Conservation (phyloP, 2,329 filamentous ascomycete genomes). For the Shiraia bambusicola region DNA sequence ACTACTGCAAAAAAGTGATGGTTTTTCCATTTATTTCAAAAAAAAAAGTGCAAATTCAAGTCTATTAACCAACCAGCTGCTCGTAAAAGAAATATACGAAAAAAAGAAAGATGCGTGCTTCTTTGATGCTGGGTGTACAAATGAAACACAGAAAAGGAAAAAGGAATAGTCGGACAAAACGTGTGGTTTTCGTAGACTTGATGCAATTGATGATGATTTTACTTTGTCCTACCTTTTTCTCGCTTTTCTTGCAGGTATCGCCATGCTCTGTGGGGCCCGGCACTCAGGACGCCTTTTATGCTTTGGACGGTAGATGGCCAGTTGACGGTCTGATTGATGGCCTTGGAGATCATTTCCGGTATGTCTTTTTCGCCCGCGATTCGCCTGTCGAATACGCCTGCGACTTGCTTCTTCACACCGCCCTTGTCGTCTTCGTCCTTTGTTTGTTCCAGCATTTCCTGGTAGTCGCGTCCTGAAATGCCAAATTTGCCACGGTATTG, state of each 20-base stretch:
- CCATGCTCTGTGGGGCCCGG: slow-evolving; percentile 68
- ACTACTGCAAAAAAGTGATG: no score
- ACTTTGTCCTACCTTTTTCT: slow-evolving; percentile 44
- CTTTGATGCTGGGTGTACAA: slow-evolving; percentile 15
- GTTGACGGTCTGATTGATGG: slow-evolving; percentile 83
- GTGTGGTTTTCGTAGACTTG: no score
- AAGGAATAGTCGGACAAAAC: no score
- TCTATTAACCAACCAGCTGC: no score
- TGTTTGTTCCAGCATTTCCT: slow-evolving; percentile 77
- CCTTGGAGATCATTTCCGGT: slow-evolving; percentile 67
- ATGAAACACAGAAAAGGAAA: no score
- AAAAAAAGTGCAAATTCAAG: no score
- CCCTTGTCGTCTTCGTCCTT: slow-evolving; percentile 65
- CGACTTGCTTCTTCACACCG: slow-evolving; percentile 70
- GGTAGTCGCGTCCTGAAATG: slow-evolving; percentile 81
- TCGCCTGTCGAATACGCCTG: slow-evolving; percentile 80
- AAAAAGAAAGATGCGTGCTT: no score
- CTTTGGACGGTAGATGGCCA: slow-evolving; percentile 92
- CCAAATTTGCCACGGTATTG: slow-evolving; percentile 88
- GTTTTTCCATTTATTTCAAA: no score
- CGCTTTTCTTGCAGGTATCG: slow-evolving; percentile 81
- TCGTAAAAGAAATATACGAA: no score
- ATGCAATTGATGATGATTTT: slow-evolving; percentile 4
- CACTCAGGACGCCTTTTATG: slow-evolving; percentile 78
- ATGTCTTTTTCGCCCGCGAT: slow-evolving; percentile 76